Conservation (phyloP, 805 yeast species). For the Yamadazyma insecticola region DNA sequence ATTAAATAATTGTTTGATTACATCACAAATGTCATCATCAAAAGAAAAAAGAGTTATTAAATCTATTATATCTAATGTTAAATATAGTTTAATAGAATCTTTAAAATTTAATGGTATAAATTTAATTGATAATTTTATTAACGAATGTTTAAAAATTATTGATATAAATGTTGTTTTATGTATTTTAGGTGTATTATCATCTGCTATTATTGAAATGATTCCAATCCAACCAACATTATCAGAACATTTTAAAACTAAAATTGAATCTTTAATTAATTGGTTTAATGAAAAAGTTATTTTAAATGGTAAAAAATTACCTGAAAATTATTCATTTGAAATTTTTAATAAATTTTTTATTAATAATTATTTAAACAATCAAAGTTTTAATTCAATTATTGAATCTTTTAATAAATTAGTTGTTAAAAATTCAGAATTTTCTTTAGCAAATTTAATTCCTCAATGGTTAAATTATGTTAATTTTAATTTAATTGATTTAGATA, state of each 20-base stretch:
- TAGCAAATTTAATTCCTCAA: slow-evolving; percentile 50
- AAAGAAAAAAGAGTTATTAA: slow-evolving; percentile 15
- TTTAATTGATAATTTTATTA: slow-evolving; percentile 1
- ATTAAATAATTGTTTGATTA: slow-evolving; percentile 23
- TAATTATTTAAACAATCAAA: no score
- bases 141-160: slow-evolving; percentile 35
- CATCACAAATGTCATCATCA: slow-evolving; percentile 4
- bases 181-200: slow-evolving; percentile 71
- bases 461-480: slow-evolving; percentile 28
- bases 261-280: neutral
- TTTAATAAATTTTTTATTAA: no score
- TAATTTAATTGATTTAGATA: neutral
- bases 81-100: slow-evolving; percentile 8
- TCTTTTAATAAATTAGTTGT: slow-evolving; percentile 10
- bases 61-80: slow-evolving; percentile 28
- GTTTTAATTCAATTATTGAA: no score
- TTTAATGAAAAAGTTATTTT: neutral
- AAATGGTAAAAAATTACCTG: neutral
- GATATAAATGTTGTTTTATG: slow-evolving; percentile 54
- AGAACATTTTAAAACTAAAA: neutral
- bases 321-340: neutral
- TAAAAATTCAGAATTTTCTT: slow-evolving; percentile 30
- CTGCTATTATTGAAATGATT: slow-evolving; percentile 42
- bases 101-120: slow-evolving; percentile 1
- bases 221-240: neutral